These are phyloP conservation scores for Leccinellum albellum DNA, from an alignment of 768 basidiomycete genomes.

Conservation along the genomic window DNA sequence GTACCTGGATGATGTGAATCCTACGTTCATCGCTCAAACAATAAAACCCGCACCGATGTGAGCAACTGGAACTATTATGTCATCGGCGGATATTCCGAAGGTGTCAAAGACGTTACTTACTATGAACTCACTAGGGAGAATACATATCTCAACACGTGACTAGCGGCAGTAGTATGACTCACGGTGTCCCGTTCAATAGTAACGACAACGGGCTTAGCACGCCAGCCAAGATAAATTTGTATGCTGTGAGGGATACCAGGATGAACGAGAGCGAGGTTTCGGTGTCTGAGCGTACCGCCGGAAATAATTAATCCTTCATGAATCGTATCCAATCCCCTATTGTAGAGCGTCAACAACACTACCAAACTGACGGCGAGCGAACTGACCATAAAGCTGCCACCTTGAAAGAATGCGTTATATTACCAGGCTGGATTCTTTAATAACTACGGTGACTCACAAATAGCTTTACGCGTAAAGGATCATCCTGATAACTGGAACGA, in stretches of 20 bases:
- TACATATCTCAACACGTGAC: neutral
- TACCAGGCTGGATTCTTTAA: neutral
- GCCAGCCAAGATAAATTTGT: conserved; percentile 6
- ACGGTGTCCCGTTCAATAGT: neutral
- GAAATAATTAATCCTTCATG: conserved; percentile 7
- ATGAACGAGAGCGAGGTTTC: neutral
- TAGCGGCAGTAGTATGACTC: neutral
- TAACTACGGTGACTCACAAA: conserved; percentile 6
- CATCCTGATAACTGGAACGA: conserved; percentile 3
- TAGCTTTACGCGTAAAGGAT: conserved; percentile 1
- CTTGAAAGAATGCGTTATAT: neutral
- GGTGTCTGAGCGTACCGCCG: conserved; percentile 3
- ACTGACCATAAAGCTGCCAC: conserved; percentile 10
- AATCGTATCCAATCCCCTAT: conserved; percentile 8
- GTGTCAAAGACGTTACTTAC: conserved; percentile 1
- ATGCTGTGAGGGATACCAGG: neutral
- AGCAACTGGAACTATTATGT: conserved; percentile 1
- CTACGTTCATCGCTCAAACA: neutral
- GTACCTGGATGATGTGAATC: conserved; percentile 1
- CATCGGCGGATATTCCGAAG: neutral
- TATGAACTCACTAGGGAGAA: conserved; percentile 1
- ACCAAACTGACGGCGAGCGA: neutral
- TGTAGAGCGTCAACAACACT: neutral
- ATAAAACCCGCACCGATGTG: neutral
- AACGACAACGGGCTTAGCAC: neutral